These are phyloP conservation scores for Euclidium syriacum DNA, from an alignment of 345 rosid genomes.

Conservation along the genomic window DNA sequence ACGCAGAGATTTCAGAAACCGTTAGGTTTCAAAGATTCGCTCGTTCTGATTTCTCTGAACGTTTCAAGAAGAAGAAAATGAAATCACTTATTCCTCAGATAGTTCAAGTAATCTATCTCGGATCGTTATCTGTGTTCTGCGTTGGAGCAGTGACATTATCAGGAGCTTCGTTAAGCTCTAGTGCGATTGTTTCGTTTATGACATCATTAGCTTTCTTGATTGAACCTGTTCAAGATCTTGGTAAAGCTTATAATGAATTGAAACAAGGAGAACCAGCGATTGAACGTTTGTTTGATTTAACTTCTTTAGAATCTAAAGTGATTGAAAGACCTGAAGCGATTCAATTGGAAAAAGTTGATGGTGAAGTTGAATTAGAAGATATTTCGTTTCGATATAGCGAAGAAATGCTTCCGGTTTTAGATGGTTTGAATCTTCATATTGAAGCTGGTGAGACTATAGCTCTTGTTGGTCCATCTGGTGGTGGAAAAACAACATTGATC, in stretches of 20 bases:
- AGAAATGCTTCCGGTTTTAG: slow-evolving; percentile 49
- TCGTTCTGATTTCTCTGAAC: slow-evolving; percentile 47
- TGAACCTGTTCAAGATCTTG: slow-evolving; percentile 92
- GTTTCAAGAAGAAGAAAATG: slow-evolving; percentile 80
- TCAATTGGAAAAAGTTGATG: slow-evolving; percentile 49
- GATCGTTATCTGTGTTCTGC: slow-evolving; percentile 58
- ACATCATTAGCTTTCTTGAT: slow-evolving; percentile 76
- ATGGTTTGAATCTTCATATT: slow-evolving; percentile 67
- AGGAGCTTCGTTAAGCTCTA: slow-evolving; percentile 56
- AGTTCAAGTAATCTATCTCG: slow-evolving; percentile 66
- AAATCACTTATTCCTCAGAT: slow-evolving; percentile 87
- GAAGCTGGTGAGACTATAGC: slow-evolving; percentile 94
- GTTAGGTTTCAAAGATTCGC: slow-evolving; percentile 75
- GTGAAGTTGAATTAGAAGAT: slow-evolving; percentile 65
- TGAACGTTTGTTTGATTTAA: slow-evolving; percentile 70
- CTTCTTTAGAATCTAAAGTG: slow-evolving; percentile 57
- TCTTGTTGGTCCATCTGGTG: slow-evolving; percentile 92
- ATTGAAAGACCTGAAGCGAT: slow-evolving; percentile 56
- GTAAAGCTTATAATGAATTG: slow-evolving; percentile 90
- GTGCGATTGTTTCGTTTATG: slow-evolving; percentile 67
- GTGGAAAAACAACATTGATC: slow-evolving; percentile 92
- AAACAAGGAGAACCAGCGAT: slow-evolving; percentile 96
- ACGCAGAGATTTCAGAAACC: slow-evolving; percentile 68
- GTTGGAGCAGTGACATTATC: slow-evolving; percentile 67
- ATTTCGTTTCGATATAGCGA: slow-evolving; percentile 68